These are phyloP conservation scores for Rhododendron griersonianum DNA, from an alignment of 148 eudicot genomes.

Conservation along the genomic window DNA sequence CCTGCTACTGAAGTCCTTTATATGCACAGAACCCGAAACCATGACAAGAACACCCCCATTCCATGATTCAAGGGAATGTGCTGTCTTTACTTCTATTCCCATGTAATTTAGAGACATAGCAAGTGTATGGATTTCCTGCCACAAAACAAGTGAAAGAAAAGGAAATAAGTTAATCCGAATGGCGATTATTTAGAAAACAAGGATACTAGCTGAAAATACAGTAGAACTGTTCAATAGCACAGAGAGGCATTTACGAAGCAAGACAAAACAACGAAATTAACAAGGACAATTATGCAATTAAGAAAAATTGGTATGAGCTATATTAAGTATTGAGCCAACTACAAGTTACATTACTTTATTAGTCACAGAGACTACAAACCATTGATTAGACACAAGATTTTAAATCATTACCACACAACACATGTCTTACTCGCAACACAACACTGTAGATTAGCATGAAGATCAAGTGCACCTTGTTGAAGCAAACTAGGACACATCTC, in stretches of 20 bases:
- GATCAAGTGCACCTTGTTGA: background rate
- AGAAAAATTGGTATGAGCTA: background rate
- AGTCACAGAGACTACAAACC: background rate
- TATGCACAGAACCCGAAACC: conserved; percentile 76
- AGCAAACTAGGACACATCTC: background rate
- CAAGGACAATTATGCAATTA: background rate
- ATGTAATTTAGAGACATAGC: conserved; percentile 64
- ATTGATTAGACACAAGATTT: background rate
- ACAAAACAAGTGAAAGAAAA: conserved; percentile 8
- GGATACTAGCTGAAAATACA: background rate
- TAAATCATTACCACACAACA: background rate
- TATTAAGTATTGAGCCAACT: background rate
- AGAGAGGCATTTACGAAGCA: background rate
- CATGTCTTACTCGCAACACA: background rate
- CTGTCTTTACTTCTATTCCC: conserved; percentile 73
- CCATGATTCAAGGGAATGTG: conserved; percentile 90
- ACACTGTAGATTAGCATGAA: background rate
- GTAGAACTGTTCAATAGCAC: background rate
- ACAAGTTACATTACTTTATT: background rate
- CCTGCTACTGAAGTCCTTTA: conserved; percentile 51
- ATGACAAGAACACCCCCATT: conserved; percentile 86
- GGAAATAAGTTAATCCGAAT: background rate
- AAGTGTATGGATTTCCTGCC: conserved; percentile 88
- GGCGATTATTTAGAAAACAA: background rate
- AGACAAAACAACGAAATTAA: background rate